phyloP scores from a whole-genome alignment of 2,329 filamentous ascomycete species.

The Fusarium subglutinans region DNA sequence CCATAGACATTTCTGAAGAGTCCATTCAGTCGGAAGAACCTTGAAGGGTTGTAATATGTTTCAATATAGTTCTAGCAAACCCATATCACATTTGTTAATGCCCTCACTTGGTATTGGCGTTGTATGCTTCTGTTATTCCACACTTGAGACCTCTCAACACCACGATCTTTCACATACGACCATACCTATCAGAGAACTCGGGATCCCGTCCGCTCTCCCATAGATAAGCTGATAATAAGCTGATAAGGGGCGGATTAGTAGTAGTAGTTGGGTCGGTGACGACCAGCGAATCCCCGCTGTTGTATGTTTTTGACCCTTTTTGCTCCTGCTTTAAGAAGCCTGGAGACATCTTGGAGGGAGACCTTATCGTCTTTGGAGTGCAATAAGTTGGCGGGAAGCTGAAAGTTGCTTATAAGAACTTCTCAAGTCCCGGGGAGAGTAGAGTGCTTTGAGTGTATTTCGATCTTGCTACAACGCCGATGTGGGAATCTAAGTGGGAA shows the following conservation, averaged over 20 bases:
- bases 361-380: too few relatives aligned
- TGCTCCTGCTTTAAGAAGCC: neutral
- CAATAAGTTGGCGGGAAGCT: neutral
- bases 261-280: conserved; percentile 15
- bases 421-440: neutral
- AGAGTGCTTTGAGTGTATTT: neutral
- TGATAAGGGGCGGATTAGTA: conserved; percentile 10
- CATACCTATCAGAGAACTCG: conserved; percentile 4
- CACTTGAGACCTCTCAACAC: neutral
- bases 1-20: neutral
- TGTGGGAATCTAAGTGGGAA: neutral
- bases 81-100: neutral
- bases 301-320: conserved; percentile 9
- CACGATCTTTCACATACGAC: neutral
- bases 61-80: too few relatives aligned
- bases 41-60: neutral
- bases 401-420: neutral
- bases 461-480: neutral
- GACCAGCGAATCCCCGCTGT: conserved; percentile 4
- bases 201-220: conserved; percentile 1
- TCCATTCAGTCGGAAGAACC: too few relatives aligned
- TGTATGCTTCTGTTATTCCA: neutral
- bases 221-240: conserved; percentile 1
- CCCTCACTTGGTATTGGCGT: neutral
- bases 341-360: too few relatives aligned